Evolutionary conservation across 2,329 filamentous ascomycete species (phyloP), one percentile per base, ranked within the genome.

Genomic region (Ophiostoma sp.): DNA sequence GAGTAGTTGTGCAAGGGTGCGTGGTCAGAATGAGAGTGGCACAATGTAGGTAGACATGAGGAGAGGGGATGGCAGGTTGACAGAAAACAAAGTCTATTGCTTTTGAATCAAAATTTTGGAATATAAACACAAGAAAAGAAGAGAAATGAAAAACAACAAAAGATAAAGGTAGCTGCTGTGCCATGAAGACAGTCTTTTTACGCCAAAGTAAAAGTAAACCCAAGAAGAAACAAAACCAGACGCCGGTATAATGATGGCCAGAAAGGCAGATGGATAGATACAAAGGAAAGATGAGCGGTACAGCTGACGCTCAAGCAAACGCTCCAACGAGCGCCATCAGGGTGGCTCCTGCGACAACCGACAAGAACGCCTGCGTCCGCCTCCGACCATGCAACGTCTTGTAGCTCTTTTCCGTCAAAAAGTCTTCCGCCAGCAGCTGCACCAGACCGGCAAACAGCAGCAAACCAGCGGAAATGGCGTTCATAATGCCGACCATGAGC

Each of bases 401-500:
- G 85, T 92, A 93, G 80, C 91, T 93, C 84, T 92, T 91, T 77
- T 93, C 91, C 15, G 88, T 90, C 74, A 94, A 79, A 77, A 97
- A 97, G 78, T 97, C 94, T 81, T 97, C 93, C 0, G 93, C 92
- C 64, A 97, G 85, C 25, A 97, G 85, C 82, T 97, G 93, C 3
- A 97, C 94, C 59, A 97, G 83, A 0, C 93, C 93, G 0, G 94
- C 93, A 79, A 95, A 97, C 3, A 97, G 84, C 36, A 97, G 82
- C 69, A 97, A 84, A 0, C 94, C 94, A 69, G 91, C 91, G 11
- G 92, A 94, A 70, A 97, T 92, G 52, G 93, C 93, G 78, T 97
- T 97, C 87, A 95, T 96, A 79, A 95, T 89, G 8, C 94, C 94
- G 6, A 97, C 93, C 83, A 95, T 91, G 33, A 97, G 83, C 66